Conservation (phyloP, 176 grass and related monocot species). For the Zea mays region Zm-B73-REFERENCE-NAM-5.0 NC_050096.1:192950501-192951000, state of each 20-base stretch:
- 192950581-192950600: neutral
- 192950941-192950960: neutral
- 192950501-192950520: neutral
- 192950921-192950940: neutral
- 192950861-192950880: neutral
- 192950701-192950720: conserved; percentile 1
- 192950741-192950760: neutral
- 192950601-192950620: neutral
- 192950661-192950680: neutral
- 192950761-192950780: neutral
- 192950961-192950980: neutral
- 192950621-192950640: too few species aligned
- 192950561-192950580: neutral
- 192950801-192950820: too few species aligned
- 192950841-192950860: too few species aligned
- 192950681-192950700: neutral
- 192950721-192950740: neutral
- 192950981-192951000: neutral
- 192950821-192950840: too few species aligned
- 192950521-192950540: too few species aligned
- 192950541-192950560: neutral
- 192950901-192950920: neutral
- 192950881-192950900: neutral
- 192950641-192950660: too few species aligned
- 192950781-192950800: too few species aligned